Evolutionary conservation across 495 filamentous ascomycete species (phyloP).

Genomic region (Neurospora sp.): DNA sequence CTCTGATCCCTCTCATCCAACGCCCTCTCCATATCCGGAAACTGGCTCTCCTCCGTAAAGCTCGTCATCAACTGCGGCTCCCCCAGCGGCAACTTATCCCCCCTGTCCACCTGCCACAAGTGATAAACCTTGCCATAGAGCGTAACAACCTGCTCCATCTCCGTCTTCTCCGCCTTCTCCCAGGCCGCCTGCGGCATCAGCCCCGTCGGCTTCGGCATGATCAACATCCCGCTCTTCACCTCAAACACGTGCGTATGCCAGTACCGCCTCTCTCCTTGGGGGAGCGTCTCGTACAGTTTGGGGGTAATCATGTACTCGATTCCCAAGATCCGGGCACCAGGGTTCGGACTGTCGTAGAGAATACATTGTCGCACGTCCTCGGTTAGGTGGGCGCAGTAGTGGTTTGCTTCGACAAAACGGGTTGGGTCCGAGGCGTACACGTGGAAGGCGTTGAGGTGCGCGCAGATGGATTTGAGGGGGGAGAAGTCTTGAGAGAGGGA

Average conservation of each 20-base stretch:
- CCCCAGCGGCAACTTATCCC: constrained; percentile 65
- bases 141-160: constrained; percentile 63
- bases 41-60: constrained; percentile 48
- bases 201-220: constrained; percentile 61
- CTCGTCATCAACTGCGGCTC: constrained; percentile 71
- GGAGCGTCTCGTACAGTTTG: constrained; percentile 54
- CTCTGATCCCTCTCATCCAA: constrained; percentile 56
- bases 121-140: constrained; percentile 90
- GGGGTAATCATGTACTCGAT: constrained; percentile 90
- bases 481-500: constrained; percentile 49
- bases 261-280: constrained; percentile 53
- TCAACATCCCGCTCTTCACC: constrained; percentile 75
- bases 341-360: constrained; percentile 61
- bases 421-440: constrained; percentile 60
- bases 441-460: constrained; percentile 80
- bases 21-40: constrained; percentile 47
- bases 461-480: constrained; percentile 70
- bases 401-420: constrained; percentile 66
- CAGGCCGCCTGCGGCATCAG: constrained; percentile 46
- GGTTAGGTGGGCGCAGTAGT: constrained; percentile 76
- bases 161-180: constrained; percentile 67
- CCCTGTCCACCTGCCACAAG: constrained; percentile 80
- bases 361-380: constrained; percentile 69
- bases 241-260: constrained; percentile 85
- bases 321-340: constrained; percentile 66